Conservation (phyloP, 2,329 filamentous ascomycete species). For the Eurotiales sp. region DNA sequence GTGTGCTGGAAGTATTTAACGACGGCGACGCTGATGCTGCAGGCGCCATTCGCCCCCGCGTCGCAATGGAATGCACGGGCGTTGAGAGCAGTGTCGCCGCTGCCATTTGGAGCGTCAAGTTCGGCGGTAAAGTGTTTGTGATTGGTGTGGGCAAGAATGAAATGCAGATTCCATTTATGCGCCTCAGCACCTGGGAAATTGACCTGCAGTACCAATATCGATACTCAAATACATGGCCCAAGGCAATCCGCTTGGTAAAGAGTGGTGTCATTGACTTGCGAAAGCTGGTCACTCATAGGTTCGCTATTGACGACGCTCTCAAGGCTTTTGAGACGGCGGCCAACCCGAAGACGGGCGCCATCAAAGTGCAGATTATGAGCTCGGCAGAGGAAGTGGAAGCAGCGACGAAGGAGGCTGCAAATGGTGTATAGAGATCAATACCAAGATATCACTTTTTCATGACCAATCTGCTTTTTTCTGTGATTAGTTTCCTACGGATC, state of each 20-base stretch:
- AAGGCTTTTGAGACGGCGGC: slow-evolving; percentile 87
- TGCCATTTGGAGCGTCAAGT: slow-evolving; percentile 86
- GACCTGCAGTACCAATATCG: slow-evolving; percentile 96
- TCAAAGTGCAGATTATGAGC: slow-evolving; percentile 85
- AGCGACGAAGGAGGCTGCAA: slow-evolving; percentile 7
- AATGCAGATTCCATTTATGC: slow-evolving; percentile 94
- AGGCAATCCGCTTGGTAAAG: slow-evolving; percentile 82
- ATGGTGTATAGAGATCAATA: slow-evolving; percentile 1
- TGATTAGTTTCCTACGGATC: no score
- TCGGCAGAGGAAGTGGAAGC: slow-evolving; percentile 34
- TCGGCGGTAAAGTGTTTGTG: slow-evolving; percentile 95
- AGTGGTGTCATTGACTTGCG: slow-evolving; percentile 78
- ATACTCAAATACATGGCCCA: slow-evolving; percentile 93
- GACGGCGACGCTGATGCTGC: slow-evolving; percentile 30
- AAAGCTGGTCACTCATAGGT: slow-evolving; percentile 84
- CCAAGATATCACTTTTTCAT: no score
- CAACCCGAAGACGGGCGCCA: slow-evolving; percentile 87
- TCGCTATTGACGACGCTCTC: slow-evolving; percentile 76
- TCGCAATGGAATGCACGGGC: slow-evolving; percentile 90
- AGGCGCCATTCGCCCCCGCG: slow-evolving; percentile 68
- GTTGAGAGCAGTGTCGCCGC: slow-evolving; percentile 83
- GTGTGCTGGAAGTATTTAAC: slow-evolving; percentile 67
- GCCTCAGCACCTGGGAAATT: slow-evolving; percentile 82
- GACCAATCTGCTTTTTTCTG: no score
- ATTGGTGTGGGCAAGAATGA: slow-evolving; percentile 94